Conservation (phyloP, 805 yeast genomes). For the Starmerella floricola region DNA sequence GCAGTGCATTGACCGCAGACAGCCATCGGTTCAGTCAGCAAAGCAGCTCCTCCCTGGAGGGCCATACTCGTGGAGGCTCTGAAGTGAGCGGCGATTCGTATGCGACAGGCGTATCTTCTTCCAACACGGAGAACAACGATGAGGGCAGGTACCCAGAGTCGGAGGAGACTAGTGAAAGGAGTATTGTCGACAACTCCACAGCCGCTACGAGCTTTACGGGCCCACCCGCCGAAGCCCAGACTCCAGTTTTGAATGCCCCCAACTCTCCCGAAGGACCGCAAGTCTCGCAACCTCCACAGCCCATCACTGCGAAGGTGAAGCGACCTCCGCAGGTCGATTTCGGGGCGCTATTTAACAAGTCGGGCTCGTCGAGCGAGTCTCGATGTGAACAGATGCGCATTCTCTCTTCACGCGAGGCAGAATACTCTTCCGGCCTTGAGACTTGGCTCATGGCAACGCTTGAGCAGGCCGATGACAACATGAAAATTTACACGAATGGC, state of each 20-base stretch:
- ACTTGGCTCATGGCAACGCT: conserved; percentile 26
- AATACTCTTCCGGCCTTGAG: conserved; percentile 27
- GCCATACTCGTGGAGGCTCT: conserved; percentile 5
- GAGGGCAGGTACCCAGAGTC: neutral
- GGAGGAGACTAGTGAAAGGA: neutral
- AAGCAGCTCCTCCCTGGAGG: too few species aligned
- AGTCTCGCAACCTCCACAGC: neutral
- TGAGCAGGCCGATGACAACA: conserved; percentile 4
- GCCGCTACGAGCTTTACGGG: neutral
- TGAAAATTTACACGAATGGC: conserved; percentile 24
- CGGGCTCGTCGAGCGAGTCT: conserved; percentile 22
- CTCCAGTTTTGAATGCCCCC: neutral
- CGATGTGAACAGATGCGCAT: conserved; percentile 24
- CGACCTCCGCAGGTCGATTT: conserved; percentile 29
- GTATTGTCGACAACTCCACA: neutral
- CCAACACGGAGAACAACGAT: neutral
- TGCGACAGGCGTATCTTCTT: conserved; percentile 7
- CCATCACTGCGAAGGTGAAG: conserved; percentile 21
- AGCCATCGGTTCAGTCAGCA: neutral
- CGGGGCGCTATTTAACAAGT: conserved; percentile 23
- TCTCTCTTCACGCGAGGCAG: conserved; percentile 26
- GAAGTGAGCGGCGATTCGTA: conserved; percentile 8
- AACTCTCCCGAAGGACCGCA: neutral
- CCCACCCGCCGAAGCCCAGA: neutral
- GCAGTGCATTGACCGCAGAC: neutral